These are phyloP conservation scores for Scheffersomyces ergatensis DNA, from an alignment of 805 yeast species.

Conservation along the genomic window DNA sequence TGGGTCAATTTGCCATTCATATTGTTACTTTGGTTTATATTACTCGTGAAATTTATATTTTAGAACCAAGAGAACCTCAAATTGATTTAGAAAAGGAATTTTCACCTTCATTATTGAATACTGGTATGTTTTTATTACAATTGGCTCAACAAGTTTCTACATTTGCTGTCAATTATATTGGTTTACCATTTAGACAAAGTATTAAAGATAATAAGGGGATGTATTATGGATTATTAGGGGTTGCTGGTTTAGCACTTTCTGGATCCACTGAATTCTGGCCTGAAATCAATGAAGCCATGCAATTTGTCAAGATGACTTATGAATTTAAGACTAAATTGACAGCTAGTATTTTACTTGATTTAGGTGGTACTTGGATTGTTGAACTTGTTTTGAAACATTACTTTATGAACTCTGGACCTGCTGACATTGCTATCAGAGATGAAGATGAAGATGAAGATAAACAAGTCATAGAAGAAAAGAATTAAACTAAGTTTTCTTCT, in stretches of 20 bases:
- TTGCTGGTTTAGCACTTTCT: constrained; percentile 79
- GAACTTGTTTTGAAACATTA: constrained; percentile 79
- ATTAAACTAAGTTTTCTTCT: no score
- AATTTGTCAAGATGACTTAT: constrained; percentile 81
- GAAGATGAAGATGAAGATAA: constrained; percentile 7
- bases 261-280: constrained; percentile 95
- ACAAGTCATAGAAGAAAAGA: no score
- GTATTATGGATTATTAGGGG: constrained; percentile 94
- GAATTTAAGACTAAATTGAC: constrained; percentile 79
- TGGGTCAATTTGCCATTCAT: constrained; percentile 95
- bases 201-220: constrained; percentile 90
- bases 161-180: constrained; percentile 96
- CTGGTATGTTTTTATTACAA: constrained; percentile 93
- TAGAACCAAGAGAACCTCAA: constrained; percentile 91
- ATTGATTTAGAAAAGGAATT: constrained; percentile 88
- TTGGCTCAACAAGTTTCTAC: constrained; percentile 96
- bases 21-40: constrained; percentile 78
- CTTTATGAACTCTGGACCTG: constrained; percentile 88
- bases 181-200: constrained; percentile 92
- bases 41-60: constrained; percentile 74
- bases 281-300: constrained; percentile 88
- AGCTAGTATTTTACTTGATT: constrained; percentile 67
- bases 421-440: constrained; percentile 73
- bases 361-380: constrained; percentile 70
- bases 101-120: constrained; percentile 85